Conservation (phyloP, 768 basidiomycete genomes). For the Boletus barrowsii region DNA sequence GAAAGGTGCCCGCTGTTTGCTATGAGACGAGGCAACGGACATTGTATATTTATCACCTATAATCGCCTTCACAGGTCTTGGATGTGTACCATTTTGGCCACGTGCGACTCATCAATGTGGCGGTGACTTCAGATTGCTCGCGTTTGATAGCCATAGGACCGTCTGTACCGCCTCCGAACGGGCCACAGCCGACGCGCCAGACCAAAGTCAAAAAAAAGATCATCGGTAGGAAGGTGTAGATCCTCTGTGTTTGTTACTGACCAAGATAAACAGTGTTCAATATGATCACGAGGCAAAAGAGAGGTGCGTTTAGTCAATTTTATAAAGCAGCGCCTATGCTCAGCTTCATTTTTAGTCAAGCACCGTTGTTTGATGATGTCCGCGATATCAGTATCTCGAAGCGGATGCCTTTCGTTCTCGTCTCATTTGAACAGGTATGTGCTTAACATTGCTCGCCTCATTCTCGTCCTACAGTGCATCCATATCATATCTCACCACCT, state of each 20-base stretch:
- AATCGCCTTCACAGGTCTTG: slow-evolving; percentile 29
- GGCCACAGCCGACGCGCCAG: slow-evolving; percentile 43
- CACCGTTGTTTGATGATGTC: slow-evolving; percentile 50
- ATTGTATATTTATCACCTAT: background rate
- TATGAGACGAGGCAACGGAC: no score
- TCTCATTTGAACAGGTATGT: slow-evolving; percentile 32
- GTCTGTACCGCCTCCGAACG: slow-evolving; percentile 37
- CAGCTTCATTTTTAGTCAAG: slow-evolving; percentile 36
- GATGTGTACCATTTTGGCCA: slow-evolving; percentile 41
- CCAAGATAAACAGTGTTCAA: slow-evolving; percentile 40
- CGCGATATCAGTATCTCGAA: slow-evolving; percentile 49
- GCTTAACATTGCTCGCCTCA: background rate
- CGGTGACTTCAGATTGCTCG: slow-evolving; percentile 43
- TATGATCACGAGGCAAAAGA: slow-evolving; percentile 42
- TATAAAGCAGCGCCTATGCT: background rate
- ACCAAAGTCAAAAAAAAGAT: slow-evolving; percentile 52
- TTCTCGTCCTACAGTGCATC: background rate
- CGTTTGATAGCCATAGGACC: slow-evolving; percentile 49
- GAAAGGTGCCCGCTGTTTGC: slow-evolving; percentile 28
- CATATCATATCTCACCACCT: background rate
- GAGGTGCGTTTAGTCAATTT: slow-evolving; percentile 33
- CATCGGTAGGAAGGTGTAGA: slow-evolving; percentile 35
- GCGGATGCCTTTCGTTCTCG: slow-evolving; percentile 40
- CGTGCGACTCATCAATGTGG: slow-evolving; percentile 47
- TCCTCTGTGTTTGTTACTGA: background rate